Evolutionary conservation across 768 basidiomycete species (phyloP).

Genomic region (Tricholoma matsutake): DNA sequence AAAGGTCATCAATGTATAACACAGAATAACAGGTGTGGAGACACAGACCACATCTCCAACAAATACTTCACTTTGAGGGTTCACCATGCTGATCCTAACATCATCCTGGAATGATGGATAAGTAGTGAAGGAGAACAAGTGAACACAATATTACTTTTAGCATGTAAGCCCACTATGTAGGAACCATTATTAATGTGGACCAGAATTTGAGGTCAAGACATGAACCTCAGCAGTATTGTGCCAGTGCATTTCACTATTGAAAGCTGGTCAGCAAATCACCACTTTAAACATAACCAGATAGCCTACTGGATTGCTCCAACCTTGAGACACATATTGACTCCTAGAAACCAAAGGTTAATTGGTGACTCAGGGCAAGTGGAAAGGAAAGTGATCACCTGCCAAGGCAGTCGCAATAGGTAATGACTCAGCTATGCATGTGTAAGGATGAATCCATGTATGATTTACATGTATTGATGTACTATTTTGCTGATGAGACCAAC

Average conservation of each 20-base stretch:
- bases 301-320: constrained; percentile 46
- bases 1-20: no score
- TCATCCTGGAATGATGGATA: no score
- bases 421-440: constrained; percentile 30
- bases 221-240: constrained; percentile 45
- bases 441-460: not conserved
- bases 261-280: no score
- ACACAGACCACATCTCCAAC: no score
- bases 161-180: constrained; percentile 49
- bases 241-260: constrained; percentile 41
- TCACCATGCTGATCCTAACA: no score
- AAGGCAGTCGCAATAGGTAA: no score
- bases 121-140: not conserved
- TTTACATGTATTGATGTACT: constrained; percentile 30
- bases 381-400: constrained; percentile 23
- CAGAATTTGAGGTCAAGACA: not conserved
- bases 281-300: not conserved
- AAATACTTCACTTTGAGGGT: no score
- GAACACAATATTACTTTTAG: constrained; percentile 32
- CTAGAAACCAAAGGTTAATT: constrained; percentile 21
- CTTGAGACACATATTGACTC: constrained; percentile 57
- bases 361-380: not conserved
- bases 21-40: no score
- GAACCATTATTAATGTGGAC: not conserved
- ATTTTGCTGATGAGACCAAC: constrained; percentile 66